phyloP scores from a whole-genome alignment of 441 rosid genomes.

The Pelargonium myrrhifolium region DNA sequence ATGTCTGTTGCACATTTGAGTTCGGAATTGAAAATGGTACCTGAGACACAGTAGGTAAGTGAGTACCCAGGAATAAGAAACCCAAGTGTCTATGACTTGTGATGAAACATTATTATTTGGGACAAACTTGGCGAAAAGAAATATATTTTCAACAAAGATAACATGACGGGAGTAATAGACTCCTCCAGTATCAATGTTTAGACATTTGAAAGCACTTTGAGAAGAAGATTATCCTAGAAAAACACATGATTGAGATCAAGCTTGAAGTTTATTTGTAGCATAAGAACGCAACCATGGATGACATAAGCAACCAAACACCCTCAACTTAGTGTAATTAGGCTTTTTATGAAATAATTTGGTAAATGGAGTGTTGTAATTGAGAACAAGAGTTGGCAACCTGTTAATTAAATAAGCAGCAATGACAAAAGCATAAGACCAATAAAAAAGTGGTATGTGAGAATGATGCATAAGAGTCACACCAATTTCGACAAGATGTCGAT shows the following conservation, averaged over 20 bases:
- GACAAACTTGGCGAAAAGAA: too few species aligned
- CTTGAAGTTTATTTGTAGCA: too few species aligned
- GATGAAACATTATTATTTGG: too few species aligned
- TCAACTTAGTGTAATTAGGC: background rate
- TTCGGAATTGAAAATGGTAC: background rate
- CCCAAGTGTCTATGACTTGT: too few species aligned
- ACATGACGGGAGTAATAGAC: too few species aligned
- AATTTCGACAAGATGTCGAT: background rate
- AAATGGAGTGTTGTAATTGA: slow-evolving; percentile 7
- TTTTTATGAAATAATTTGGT: background rate
- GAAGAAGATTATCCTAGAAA: too few species aligned
- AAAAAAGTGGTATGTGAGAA: background rate
- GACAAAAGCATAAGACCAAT: slow-evolving; percentile 11
- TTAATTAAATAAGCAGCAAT: background rate
- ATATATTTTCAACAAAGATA: too few species aligned
- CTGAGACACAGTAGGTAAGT: background rate
- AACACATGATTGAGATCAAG: too few species aligned
- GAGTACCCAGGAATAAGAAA: too few species aligned
- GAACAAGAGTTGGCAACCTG: slow-evolving; percentile 2
- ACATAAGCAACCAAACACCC: background rate
- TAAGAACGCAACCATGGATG: background rate
- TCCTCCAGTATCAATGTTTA: too few species aligned
- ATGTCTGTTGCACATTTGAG: too few species aligned
- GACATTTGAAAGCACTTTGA: too few species aligned
- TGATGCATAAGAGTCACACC: slow-evolving; percentile 10